Conservation (phyloP, 1,284 basidiomycete genomes). For the Cerioporus squamosus region DNA sequence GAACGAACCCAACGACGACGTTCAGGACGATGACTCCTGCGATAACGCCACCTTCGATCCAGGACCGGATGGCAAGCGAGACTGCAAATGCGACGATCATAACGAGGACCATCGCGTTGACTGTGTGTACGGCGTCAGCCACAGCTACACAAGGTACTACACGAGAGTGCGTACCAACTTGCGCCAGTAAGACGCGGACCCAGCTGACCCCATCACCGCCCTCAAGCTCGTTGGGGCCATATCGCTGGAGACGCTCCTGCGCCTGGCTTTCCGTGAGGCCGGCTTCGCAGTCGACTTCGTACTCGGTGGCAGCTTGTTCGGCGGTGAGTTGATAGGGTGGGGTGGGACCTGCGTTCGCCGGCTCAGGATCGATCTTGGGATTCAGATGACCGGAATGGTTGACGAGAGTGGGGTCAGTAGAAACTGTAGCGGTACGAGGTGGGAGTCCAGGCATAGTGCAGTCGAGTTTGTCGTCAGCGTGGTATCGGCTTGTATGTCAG, state of each 20-base stretch:
- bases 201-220: constrained; percentile 12
- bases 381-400: neutral
- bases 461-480: too few species aligned
- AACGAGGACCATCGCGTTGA: constrained; percentile 15
- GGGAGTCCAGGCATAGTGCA: constrained; percentile 4
- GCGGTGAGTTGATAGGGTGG: neutral
- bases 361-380: neutral
- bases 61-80: constrained; percentile 16
- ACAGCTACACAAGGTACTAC: neutral
- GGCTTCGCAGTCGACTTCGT: neutral
- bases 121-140: neutral
- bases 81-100: constrained; percentile 16
- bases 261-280: neutral
- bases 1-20: constrained; percentile 49
- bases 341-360: neutral
- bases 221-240: constrained; percentile 7
- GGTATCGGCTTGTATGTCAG: too few species aligned
- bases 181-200: constrained; percentile 3
- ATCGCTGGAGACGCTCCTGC: constrained; percentile 2
- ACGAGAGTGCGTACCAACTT: constrained; percentile 1
- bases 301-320: neutral
- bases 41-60: constrained; percentile 24
- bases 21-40: constrained; percentile 9
- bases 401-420: constrained; percentile 1
- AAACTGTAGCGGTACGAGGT: neutral